Evolutionary conservation across 225 moss, liverwort and hornwort genomes (phyloP).

Genomic region (Antitrichia curtipendula): DNA sequence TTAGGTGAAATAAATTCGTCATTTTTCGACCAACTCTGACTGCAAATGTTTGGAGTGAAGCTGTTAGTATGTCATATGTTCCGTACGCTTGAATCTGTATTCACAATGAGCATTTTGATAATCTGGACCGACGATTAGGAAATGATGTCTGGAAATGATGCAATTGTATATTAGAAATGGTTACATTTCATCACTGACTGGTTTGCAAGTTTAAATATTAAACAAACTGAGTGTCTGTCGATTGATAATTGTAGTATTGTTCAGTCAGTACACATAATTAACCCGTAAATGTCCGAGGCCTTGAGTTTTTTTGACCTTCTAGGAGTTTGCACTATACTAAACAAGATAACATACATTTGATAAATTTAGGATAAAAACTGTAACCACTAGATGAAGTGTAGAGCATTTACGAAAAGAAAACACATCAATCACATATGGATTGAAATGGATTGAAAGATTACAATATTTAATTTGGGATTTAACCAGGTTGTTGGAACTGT

Average conservation of each 20-base stretch:
- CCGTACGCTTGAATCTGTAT: neutral
- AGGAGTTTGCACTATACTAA: no score
- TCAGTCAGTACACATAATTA: no score
- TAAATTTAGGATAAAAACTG: neutral
- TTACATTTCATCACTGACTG: neutral
- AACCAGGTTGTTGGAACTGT: accelerated
- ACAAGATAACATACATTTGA: neutral
- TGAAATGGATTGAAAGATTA: neutral
- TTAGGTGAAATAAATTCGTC: neutral
- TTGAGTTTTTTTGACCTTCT: neutral
- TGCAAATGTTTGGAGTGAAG: neutral
- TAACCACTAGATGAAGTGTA: accelerated
- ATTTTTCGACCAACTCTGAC: neutral
- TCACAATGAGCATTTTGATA: neutral
- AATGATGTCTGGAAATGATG: neutral
- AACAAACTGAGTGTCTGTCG: accelerated
- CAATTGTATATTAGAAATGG: accelerated
- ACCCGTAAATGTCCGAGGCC: accelerated
- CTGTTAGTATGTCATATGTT: neutral
- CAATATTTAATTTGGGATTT: no score
- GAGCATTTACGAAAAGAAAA: neutral
- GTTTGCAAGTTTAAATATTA: neutral
- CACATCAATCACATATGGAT: no score
- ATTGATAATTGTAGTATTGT: no score
- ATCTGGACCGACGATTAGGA: no score